Conservation (phyloP, 2,329 filamentous ascomycete genomes). For the Phaeophleospora eucalypticola region DNA sequence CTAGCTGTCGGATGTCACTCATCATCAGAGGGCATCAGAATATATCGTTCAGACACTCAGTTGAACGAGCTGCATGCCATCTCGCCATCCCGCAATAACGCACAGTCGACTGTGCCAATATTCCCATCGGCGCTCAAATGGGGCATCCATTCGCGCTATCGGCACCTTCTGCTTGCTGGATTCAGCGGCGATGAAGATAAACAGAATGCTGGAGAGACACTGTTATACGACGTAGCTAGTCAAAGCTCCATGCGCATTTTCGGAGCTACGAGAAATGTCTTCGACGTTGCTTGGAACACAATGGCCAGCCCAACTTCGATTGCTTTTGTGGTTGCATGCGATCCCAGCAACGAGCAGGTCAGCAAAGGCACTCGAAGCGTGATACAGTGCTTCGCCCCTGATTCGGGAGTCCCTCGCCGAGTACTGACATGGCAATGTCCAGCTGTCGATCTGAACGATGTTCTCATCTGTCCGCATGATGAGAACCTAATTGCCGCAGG, state of each 20-base stretch:
- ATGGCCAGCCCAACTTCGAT: slow-evolving; percentile 33
- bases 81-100: slow-evolving; percentile 19
- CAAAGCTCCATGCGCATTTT: slow-evolving; percentile 39
- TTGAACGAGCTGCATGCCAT: slow-evolving; percentile 6
- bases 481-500: slow-evolving; percentile 54
- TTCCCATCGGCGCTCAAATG: slow-evolving; percentile 47
- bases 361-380: slow-evolving; percentile 45
- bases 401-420: slow-evolving; percentile 30
- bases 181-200: slow-evolving; percentile 42
- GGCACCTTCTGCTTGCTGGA: slow-evolving; percentile 50
- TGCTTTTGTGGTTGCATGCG: slow-evolving; percentile 52
- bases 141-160: slow-evolving; percentile 39
- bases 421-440: slow-evolving; percentile 52
- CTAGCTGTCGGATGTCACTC: slow-evolving; percentile 21
- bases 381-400: slow-evolving; percentile 51
- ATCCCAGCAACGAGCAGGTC: slow-evolving; percentile 35
- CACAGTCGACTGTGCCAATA: slow-evolving; percentile 28
- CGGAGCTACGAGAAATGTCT: slow-evolving; percentile 51
- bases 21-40: slow-evolving; percentile 15
- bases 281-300: slow-evolving; percentile 57
- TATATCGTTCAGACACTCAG: slow-evolving; percentile 16
- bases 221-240: slow-evolving; percentile 50
- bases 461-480: slow-evolving; percentile 45
- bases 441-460: slow-evolving; percentile 59
- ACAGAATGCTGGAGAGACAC: slow-evolving; percentile 49